These are phyloP conservation scores for Gaertneriomyces semiglobifer DNA, from an alignment of 192 early-diverging fungal species.

Conservation along the genomic window DNA sequence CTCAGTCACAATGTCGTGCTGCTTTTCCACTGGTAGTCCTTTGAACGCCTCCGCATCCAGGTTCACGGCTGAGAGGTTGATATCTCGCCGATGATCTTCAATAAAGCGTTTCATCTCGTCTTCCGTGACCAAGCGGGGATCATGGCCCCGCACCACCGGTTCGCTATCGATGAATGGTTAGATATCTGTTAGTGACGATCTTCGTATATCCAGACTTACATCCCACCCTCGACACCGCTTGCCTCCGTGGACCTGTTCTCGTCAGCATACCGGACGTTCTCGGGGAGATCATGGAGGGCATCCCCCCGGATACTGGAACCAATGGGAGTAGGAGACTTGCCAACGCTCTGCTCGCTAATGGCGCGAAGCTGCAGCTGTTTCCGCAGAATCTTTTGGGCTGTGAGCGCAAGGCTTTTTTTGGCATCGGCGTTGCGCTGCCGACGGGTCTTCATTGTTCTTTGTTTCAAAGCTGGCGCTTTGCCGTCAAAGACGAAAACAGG, in stretches of 20 bases:
- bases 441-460: constrained; percentile 57
- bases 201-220: too few relatives aligned
- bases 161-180: too few relatives aligned
- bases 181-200: too few relatives aligned
- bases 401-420: constrained; percentile 57
- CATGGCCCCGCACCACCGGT: constrained; percentile 11
- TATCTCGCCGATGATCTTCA: constrained; percentile 19
- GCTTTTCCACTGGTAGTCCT: constrained; percentile 66
- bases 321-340: neutral
- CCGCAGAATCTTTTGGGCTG: constrained; percentile 79
- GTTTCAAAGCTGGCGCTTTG: constrained; percentile 80
- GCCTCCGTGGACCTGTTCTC: neutral
- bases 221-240: too few relatives aligned
- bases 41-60: constrained; percentile 77
- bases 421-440: constrained; percentile 35
- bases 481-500: constrained; percentile 99
- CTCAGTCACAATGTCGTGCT: constrained; percentile 92
- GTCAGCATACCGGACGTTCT: constrained; percentile 24
- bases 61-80: constrained; percentile 47
- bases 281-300: constrained; percentile 18
- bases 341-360: constrained; percentile 28
- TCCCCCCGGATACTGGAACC: neutral
- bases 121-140: constrained; percentile 55
- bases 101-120: constrained; percentile 55
- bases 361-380: constrained; percentile 74